A percentile compares a stretch with the other conserved stretches of the same genome.
These are phyloP conservation scores for Pythium plurisporium DNA, from an alignment of 352 stramenopile species.

Conservation along the genomic window DNA sequence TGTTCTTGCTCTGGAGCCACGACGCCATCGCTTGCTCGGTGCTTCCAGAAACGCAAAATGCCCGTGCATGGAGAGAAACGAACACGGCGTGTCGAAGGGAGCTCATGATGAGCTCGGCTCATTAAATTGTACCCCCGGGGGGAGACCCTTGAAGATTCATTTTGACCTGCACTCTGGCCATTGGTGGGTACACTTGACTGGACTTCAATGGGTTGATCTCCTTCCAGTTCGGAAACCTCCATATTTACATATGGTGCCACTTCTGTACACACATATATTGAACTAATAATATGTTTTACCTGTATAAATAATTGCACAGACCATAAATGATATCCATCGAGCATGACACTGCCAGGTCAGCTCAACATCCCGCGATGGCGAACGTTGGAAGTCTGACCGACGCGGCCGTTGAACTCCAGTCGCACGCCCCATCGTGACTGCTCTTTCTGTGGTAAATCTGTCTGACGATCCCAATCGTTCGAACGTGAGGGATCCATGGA, in stretches of 20 bases:
- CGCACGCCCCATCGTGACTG: too few species aligned
- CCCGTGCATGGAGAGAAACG: not conserved
- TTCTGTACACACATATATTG: not conserved
- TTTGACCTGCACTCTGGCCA: not conserved
- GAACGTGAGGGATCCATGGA: too few species aligned
- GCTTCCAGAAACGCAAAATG: not conserved
- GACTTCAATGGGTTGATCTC: not conserved
- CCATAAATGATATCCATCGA: not conserved
- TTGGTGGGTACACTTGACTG: conserved; percentile 3
- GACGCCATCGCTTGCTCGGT: not conserved
- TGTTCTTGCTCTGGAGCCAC: conserved; percentile 1
- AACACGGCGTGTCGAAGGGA: not conserved
- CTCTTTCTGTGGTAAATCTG: too few species aligned
- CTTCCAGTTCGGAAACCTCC: not conserved
- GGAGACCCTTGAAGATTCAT: not conserved
- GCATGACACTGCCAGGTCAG: not conserved
- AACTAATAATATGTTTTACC: not conserved
- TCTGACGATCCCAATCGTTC: too few species aligned
- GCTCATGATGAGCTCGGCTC: not conserved
- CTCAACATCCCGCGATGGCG: not conserved
- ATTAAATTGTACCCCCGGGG: too few species aligned
- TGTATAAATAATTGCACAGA: not conserved
- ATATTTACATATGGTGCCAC: not conserved
- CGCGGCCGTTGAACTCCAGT: too few species aligned
- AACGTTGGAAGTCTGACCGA: too few species aligned